Evolutionary conservation across 495 filamentous ascomycete species (phyloP).

Genomic region (Neurospora cerealis): DNA sequence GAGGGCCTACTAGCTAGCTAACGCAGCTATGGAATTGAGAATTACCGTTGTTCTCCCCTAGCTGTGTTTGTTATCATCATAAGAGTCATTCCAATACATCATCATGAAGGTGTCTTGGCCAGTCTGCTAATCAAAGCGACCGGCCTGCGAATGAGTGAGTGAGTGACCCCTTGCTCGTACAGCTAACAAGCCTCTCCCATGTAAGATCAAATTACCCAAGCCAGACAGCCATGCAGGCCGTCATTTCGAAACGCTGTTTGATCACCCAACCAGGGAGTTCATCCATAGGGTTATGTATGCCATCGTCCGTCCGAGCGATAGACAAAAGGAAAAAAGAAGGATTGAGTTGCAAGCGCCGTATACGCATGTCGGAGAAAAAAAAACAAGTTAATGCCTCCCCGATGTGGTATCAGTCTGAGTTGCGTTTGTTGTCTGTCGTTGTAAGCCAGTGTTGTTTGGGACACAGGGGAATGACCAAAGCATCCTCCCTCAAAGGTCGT

Average conservation of each 20-base stretch:
- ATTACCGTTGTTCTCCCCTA: background rate
- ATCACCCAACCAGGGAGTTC: background rate
- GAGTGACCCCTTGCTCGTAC: background rate
- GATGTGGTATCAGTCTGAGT: background rate
- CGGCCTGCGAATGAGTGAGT: background rate
- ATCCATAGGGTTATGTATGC: background rate
- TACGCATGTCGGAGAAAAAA: background rate
- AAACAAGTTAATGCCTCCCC: background rate
- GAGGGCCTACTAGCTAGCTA: background rate
- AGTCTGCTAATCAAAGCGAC: background rate
- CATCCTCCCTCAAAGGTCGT: background rate
- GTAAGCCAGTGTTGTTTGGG: background rate
- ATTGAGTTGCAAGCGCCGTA: background rate
- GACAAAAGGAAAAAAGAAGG: background rate
- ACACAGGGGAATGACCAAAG: background rate
- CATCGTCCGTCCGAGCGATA: background rate
- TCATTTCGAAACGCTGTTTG: background rate
- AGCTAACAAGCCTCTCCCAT: background rate
- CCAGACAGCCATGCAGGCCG: background rate
- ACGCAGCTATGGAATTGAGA: background rate
- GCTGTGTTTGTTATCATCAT: background rate
- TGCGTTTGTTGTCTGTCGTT: background rate
- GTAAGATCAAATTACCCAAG: background rate
- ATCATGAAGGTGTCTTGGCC: background rate
- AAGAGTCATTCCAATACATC: background rate